Evolutionary conservation across 768 basidiomycete genomes (phyloP).

Genomic region (Cystoderma amianthinum): DNA sequence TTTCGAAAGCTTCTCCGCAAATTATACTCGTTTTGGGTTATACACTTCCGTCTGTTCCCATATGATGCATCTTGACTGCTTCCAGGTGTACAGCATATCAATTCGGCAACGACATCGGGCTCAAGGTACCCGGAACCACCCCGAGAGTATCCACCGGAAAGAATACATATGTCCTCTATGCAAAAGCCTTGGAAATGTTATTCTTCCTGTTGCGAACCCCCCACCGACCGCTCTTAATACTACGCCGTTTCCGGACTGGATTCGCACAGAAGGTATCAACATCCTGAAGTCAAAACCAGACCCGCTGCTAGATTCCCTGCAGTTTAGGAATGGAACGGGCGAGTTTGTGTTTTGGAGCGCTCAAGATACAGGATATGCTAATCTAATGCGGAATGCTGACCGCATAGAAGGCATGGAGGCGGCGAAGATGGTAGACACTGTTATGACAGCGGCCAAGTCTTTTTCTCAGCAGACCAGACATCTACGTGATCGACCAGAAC

Average conservation of each 20-base stretch:
- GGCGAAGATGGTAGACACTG: constrained; percentile 81
- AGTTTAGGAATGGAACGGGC: constrained; percentile 75
- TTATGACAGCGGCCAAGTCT: constrained; percentile 71
- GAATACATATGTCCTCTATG: constrained; percentile 97
- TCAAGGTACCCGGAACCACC: constrained; percentile 89
- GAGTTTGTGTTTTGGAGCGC: constrained; percentile 89
- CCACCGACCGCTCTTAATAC: constrained; percentile 42
- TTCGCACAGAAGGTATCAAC: constrained; percentile 82
- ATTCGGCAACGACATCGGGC: constrained; percentile 82
- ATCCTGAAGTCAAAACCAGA: constrained; percentile 83
- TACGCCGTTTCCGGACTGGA: constrained; percentile 80
- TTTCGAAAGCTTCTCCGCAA: constrained; percentile 69
- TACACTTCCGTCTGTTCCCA: constrained; percentile 89
- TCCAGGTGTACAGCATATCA: constrained; percentile 82
- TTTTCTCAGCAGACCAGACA: constrained; percentile 83
- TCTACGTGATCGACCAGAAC: constrained; percentile 69
- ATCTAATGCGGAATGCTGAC: constrained; percentile 44
- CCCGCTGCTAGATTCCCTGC: constrained; percentile 59
- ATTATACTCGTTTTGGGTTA: constrained; percentile 77
- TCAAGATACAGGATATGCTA: constrained; percentile 66
- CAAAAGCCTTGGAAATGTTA: constrained; percentile 92
- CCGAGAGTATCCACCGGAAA: constrained; percentile 87
- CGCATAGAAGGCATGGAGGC: constrained; percentile 48
- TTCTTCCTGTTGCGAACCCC: constrained; percentile 71
- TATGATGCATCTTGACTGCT: constrained; percentile 95